phyloP scores from a whole-genome alignment of 352 stramenopile species.

The Phytophthora melonis region DNA sequence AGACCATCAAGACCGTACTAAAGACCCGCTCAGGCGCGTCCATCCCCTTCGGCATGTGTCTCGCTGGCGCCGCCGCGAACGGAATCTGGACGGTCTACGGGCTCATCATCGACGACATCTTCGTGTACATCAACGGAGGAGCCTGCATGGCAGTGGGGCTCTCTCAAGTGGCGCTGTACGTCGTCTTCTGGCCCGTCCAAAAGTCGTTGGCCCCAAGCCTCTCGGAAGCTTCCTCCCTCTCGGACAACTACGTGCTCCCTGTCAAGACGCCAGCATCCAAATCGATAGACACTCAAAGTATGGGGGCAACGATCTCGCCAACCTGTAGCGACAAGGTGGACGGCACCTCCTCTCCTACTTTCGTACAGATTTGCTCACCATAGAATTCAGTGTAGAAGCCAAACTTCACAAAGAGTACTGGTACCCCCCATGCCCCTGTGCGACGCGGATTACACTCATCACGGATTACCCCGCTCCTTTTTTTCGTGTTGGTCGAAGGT shows the following conservation, averaged over 20 bases:
- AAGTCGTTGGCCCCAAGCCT: not conserved
- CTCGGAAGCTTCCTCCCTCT: not conserved
- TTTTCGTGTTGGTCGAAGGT: slow-evolving; percentile 7
- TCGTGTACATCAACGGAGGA: slow-evolving; percentile 42
- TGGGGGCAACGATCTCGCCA: slow-evolving; percentile 1
- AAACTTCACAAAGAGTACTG: not conserved
- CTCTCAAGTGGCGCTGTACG: slow-evolving; percentile 39
- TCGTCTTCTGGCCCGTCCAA: slow-evolving; percentile 29
- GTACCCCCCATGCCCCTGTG: not conserved
- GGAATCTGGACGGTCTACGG: slow-evolving; percentile 51
- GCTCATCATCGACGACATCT: slow-evolving; percentile 43
- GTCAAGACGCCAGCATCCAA: not conserved
- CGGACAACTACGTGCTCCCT: slow-evolving; percentile 3
- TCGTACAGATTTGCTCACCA: slow-evolving; percentile 9
- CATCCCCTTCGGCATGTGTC: slow-evolving; percentile 42
- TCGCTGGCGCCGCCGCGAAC: slow-evolving; percentile 31
- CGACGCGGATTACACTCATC: slow-evolving; percentile 26
- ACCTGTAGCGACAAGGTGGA: not conserved
- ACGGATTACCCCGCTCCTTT: slow-evolving; percentile 20
- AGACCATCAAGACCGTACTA: slow-evolving; percentile 39
- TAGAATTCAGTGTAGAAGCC: not conserved
- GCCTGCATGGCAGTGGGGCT: slow-evolving; percentile 29
- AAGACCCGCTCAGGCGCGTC: slow-evolving; percentile 37
- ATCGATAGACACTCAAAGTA: not conserved
- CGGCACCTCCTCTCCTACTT: not conserved